phyloP scores from a whole-genome alignment of 2,329 filamentous ascomycete species.

The Fusarium equiseti region DNA sequence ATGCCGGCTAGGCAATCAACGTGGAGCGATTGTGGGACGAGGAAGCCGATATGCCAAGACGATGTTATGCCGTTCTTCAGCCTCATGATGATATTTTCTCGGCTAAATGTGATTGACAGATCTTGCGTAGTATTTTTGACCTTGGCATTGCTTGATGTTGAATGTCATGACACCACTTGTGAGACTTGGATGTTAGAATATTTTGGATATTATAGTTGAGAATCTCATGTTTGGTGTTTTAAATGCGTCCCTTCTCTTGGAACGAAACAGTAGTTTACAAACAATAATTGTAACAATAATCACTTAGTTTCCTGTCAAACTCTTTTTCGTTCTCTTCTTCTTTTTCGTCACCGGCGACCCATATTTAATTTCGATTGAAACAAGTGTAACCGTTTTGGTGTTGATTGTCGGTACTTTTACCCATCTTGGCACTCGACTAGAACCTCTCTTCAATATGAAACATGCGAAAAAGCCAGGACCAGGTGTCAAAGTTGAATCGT shows the following conservation, averaged over 20 bases:
- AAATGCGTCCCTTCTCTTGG: neutral
- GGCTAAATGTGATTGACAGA: slow-evolving; percentile 2
- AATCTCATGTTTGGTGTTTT: neutral
- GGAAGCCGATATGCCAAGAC: slow-evolving; percentile 6
- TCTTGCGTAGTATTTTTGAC: neutral
- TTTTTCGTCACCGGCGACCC: neutral
- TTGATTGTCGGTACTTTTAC: slow-evolving; percentile 1
- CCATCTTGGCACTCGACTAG: slow-evolving; percentile 1
- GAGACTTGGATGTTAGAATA: neutral
- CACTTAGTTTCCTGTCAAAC: neutral
- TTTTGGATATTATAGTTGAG: neutral
- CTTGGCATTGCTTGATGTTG: neutral
- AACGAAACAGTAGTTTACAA: neutral
- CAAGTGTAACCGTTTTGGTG: neutral
- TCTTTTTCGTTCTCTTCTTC: neutral
- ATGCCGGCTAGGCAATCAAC: neutral
- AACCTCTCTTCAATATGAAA: slow-evolving; percentile 10
- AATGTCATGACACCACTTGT: neutral
- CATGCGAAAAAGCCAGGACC: slow-evolving; percentile 1
- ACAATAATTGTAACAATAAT: neutral
- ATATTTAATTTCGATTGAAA: slow-evolving; percentile 24
- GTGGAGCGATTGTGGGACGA: slow-evolving; percentile 10
- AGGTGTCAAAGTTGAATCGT: slow-evolving; percentile 4
- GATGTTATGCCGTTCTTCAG: slow-evolving; percentile 6
- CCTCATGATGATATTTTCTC: neutral